Conservation (phyloP, 768 basidiomycete species). For the Boletus barrowsii region DNA sequence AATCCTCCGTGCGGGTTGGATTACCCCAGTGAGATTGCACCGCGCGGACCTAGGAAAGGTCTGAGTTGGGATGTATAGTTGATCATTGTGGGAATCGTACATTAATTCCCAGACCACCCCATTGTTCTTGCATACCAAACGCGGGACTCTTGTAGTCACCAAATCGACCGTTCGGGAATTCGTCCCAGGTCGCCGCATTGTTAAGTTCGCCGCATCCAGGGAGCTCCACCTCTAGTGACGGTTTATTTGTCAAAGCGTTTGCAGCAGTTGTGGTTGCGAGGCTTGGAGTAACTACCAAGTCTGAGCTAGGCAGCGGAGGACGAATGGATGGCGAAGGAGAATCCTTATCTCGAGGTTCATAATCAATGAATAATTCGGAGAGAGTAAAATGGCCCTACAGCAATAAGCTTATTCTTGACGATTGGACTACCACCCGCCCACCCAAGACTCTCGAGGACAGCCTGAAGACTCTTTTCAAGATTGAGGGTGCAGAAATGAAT, state of each 20-base stretch:
- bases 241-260: slow-evolving; percentile 47
- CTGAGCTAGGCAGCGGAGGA: slow-evolving; percentile 27
- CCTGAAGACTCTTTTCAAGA: slow-evolving; percentile 91
- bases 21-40: slow-evolving; percentile 73
- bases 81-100: slow-evolving; percentile 33
- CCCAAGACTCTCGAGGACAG: slow-evolving; percentile 73
- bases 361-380: not conserved
- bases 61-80: not conserved
- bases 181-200: slow-evolving; percentile 82
- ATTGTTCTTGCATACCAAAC: slow-evolving; percentile 76
- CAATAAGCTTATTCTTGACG: slow-evolving; percentile 63
- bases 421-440: slow-evolving; percentile 57
- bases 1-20: slow-evolving; percentile 56
- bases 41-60: slow-evolving; percentile 49
- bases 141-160: slow-evolving; percentile 98
- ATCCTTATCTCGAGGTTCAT: slow-evolving; percentile 34
- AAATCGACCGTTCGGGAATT: slow-evolving; percentile 98
- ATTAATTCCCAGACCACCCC: slow-evolving; percentile 66
- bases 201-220: slow-evolving; percentile 69
- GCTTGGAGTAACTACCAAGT: slow-evolving; percentile 58
- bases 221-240: slow-evolving; percentile 51
- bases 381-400: slow-evolving; percentile 38
- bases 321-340: slow-evolving; percentile 33
- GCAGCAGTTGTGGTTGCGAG: slow-evolving; percentile 64
- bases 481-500: slow-evolving; percentile 97